Conservation (phyloP, 2,329 filamentous ascomycete species). For the Pyrenophora tritici-repentis region DNA sequence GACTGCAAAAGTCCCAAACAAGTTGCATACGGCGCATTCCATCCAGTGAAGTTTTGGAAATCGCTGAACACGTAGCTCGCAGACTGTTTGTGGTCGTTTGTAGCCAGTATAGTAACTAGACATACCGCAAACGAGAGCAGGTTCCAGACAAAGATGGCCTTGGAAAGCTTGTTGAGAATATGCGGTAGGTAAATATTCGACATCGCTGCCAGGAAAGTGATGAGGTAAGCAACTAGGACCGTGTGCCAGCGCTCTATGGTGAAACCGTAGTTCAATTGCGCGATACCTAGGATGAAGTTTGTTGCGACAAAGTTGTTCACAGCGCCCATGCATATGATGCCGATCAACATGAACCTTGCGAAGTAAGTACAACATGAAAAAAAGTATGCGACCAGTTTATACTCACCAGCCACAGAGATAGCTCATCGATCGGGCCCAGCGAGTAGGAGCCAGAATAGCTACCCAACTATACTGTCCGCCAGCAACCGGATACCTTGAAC, state of each 20-base stretch:
- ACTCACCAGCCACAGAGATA: conserved; percentile 51
- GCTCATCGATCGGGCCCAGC: conserved; percentile 42
- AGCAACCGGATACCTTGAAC: conserved; percentile 55
- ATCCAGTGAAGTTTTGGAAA: conserved; percentile 61
- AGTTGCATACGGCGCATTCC: conserved; percentile 56
- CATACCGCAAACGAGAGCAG: conserved; percentile 59
- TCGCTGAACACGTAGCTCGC: conserved; percentile 61
- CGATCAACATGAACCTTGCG: conserved; percentile 33
- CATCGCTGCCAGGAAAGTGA: conserved; percentile 52
- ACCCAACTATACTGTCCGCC: conserved; percentile 65
- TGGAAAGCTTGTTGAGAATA: conserved; percentile 58
- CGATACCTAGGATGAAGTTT: conserved; percentile 61
- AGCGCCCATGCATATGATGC: conserved; percentile 59
- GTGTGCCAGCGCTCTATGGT: conserved; percentile 62
- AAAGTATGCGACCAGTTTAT: conserved; percentile 19
- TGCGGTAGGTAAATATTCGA: conserved; percentile 59
- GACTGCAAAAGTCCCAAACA: conserved; percentile 61
- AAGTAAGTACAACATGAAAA: neutral
- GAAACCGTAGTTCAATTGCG: conserved; percentile 58
- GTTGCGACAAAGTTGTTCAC: conserved; percentile 60
- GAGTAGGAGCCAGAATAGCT: conserved; percentile 58
- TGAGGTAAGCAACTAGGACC: conserved; percentile 58
- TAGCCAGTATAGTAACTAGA: conserved; percentile 58
- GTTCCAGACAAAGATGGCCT: conserved; percentile 59
- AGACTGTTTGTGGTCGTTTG: conserved; percentile 59